Percentiles rank a stretch among this genome's conserved stretches.
Conservation (phyloP, 2,329 filamentous ascomycete genomes). For the Fusarium tanahbumbuense region DNA sequence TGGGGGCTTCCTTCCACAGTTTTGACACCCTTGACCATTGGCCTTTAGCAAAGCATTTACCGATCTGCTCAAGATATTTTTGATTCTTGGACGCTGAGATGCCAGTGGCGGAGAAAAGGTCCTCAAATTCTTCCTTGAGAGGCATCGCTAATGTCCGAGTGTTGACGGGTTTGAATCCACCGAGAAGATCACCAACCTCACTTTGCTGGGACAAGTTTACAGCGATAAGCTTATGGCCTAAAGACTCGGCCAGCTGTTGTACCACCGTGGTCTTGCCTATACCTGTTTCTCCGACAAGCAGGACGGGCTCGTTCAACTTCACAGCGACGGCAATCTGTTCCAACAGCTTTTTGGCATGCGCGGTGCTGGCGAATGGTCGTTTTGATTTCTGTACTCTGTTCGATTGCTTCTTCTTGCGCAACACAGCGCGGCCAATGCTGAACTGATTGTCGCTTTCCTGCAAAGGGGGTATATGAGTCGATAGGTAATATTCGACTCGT, state of each 20-base stretch:
- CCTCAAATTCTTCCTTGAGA: slow-evolving; percentile 92
- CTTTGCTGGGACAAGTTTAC: slow-evolving; percentile 99
- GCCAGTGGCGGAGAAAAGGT: slow-evolving; percentile 83
- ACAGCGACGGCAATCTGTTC: slow-evolving; percentile 90
- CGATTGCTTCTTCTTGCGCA: slow-evolving; percentile 68
- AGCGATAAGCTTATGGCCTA: slow-evolving; percentile 88
- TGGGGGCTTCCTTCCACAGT: slow-evolving; percentile 88
- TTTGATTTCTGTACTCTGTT: slow-evolving; percentile 64
- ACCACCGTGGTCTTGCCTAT: slow-evolving; percentile 98
- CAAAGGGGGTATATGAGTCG: slow-evolving; percentile 76
- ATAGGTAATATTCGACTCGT: slow-evolving; percentile 80
- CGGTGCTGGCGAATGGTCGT: slow-evolving; percentile 86
- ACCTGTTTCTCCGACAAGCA: slow-evolving; percentile 98
- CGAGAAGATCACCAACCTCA: slow-evolving; percentile 93
- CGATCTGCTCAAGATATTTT: slow-evolving; percentile 83
- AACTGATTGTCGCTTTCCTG: slow-evolving; percentile 69
- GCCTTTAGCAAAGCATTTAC: slow-evolving; percentile 81
- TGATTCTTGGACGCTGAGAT: slow-evolving; percentile 91
- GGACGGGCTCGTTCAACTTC: slow-evolving; percentile 84
- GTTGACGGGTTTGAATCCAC: slow-evolving; percentile 96
- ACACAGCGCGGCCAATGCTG: slow-evolving; percentile 72
- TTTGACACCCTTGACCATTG: slow-evolving; percentile 90
- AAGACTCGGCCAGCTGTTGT: slow-evolving; percentile 86
- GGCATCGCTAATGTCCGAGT: slow-evolving; percentile 88
- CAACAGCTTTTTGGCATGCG: slow-evolving; percentile 83